Conservation (phyloP, 305 asterid genomes). For the Ilex paraguariensis region DNA sequence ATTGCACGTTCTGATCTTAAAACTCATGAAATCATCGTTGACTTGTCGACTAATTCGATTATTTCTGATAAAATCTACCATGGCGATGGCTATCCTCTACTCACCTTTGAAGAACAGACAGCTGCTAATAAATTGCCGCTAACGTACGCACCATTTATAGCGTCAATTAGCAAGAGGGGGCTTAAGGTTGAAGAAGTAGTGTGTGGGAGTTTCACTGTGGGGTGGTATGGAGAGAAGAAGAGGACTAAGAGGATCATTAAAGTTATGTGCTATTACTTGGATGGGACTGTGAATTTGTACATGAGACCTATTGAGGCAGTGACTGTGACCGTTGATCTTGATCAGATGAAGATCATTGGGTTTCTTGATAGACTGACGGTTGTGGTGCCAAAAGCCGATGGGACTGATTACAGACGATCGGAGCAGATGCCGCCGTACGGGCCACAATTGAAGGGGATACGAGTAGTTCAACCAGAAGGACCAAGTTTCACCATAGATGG, state of each 20-base stretch:
- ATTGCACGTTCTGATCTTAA: constrained; percentile 22
- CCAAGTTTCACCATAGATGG: constrained; percentile 44
- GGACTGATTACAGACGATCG: constrained; percentile 37
- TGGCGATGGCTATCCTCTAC: constrained; percentile 53
- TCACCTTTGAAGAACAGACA: constrained; percentile 28
- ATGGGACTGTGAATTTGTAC: constrained; percentile 52
- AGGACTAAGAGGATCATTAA: constrained; percentile 31
- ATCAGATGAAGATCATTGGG: constrained; percentile 38
- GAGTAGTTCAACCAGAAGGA: constrained; percentile 17
- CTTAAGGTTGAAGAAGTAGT: constrained; percentile 43
- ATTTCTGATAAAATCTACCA: constrained; percentile 24
- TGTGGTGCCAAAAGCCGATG: constrained; percentile 57
- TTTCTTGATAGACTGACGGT: constrained; percentile 38
- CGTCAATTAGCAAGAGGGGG: constrained; percentile 45
- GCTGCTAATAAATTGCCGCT: constrained; percentile 33
- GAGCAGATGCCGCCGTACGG: constrained; percentile 4
- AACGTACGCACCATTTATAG: constrained; percentile 34
- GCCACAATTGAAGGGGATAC: constrained; percentile 6
- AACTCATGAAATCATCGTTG: constrained; percentile 42
- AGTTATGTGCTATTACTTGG: constrained; percentile 49
- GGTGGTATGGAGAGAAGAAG: constrained; percentile 59
- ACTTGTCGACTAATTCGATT: constrained; percentile 19
- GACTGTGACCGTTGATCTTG: constrained; percentile 51
- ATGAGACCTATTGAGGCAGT: constrained; percentile 78
- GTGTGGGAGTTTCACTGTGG: constrained; percentile 34